Base-by-base conservation (phyloP, 2,329 filamentous ascomycete genomes). In the Ophiostoma ulmi region DNA sequence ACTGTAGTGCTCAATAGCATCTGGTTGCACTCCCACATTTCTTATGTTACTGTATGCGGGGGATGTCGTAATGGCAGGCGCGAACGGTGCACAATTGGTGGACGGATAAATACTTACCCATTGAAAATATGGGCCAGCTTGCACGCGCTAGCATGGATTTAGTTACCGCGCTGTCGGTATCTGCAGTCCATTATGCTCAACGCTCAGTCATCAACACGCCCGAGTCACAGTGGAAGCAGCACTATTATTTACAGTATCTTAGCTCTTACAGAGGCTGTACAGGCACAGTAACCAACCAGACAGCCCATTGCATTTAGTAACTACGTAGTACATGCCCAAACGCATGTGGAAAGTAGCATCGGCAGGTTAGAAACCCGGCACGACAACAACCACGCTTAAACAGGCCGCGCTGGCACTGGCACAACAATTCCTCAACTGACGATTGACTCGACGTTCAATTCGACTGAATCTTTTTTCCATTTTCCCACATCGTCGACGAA, bases 31-130 rank as follows among this genome's bases (percentile, higher is more conserved):
- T 17, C 13, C 44, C 17, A 14, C 52, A 58, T 58, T 58, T n/a
- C 52, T 58, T 14, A 5, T 26, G 52, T 58, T 58, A 26, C 52
- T 26, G 8, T 17, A 58, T 58, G 52, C 52, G 52, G 52, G 52
- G 52, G 8, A 58, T 26, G 52, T 58, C 52, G 52, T 22, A 58
- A 58, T 58, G n/a, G 52, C n/a, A 58, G 52, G 52, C 52, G 52
- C n/a, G 13, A 58, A 13, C 10, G 10, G 52, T 58, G 52, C 52
- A 14, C 7, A 58, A 58, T 13, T 26, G 22, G n/a, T 11, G 8
- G 3, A 26, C 7, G 52, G 52, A 58, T 58, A 58, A 58, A 26
- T 3, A 13, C 52, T 58, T 26, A 58, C 52, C 52, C 52, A 22
- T 13, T 6, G 7, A 58, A 58, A 26, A 26, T 22, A 26, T 26